Conservation (phyloP, 2,329 filamentous ascomycete genomes). For the Exserohilum turcica region DNA sequence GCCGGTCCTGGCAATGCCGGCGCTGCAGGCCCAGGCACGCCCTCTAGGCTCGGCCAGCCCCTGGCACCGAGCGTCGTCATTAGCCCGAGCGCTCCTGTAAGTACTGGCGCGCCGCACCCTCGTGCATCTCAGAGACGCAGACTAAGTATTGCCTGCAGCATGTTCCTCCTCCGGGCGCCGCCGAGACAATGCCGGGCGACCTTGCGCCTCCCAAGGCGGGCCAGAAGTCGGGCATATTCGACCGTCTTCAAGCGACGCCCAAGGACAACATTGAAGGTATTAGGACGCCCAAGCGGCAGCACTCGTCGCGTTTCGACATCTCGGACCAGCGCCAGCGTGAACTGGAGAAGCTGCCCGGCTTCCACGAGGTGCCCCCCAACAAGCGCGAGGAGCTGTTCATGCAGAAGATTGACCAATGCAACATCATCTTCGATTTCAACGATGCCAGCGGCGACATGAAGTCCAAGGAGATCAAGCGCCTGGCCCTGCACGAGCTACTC, state of each 20-base stretch:
- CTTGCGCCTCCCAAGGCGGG: conserved; percentile 91
- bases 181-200: conserved; percentile 98
- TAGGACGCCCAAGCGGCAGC: conserved; percentile 92
- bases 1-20: conserved; percentile 55
- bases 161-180: conserved; percentile 85
- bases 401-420: conserved; percentile 99
- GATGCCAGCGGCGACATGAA: conserved; percentile 99
- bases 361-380: conserved; percentile 96
- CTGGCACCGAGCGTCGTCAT: conserved; percentile 89
- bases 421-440: conserved; percentile 99
- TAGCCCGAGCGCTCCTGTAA: conserved; percentile 81
- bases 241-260: conserved; percentile 87
- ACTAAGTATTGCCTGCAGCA: conserved; percentile 62
- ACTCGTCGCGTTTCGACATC: conserved; percentile 97
- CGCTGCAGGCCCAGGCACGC: conserved; percentile 57
- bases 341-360: conserved; percentile 94
- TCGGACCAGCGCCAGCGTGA: conserved; percentile 88
- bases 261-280: conserved; percentile 97
- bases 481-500: conserved; percentile 92
- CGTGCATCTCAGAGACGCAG: background rate
- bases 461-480: conserved; percentile 97
- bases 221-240: conserved; percentile 85
- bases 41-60: conserved; percentile 64
- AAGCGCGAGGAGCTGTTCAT: conserved; percentile 96
- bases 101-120: conserved; percentile 15